Percentiles rank a stretch among this genome's conserved stretches.
phyloP scores from a whole-genome alignment of 2,329 filamentous ascomycete species.

The Coleophoma crateriformis region DNA sequence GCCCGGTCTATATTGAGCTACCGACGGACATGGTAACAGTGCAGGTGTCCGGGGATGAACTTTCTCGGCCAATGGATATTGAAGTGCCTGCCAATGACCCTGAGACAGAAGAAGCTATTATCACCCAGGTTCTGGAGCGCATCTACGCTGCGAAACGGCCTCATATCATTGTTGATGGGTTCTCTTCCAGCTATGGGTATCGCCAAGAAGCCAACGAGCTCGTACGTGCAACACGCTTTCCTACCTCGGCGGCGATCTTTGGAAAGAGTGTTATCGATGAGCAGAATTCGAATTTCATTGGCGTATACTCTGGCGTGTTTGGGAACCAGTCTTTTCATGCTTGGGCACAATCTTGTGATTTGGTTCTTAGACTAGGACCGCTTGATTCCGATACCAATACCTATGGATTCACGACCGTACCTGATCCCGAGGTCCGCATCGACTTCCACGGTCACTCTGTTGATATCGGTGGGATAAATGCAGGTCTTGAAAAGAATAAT shows the following conservation, averaged over 20 bases:
- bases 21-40: slow-evolving; percentile 43
- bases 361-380: slow-evolving; percentile 39
- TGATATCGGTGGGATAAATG: too few species aligned
- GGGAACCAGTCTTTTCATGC: slow-evolving; percentile 4
- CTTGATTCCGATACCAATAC: slow-evolving; percentile 39
- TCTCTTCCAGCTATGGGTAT: slow-evolving; percentile 20
- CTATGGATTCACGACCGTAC: too few species aligned
- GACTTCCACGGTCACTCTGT: too few species aligned
- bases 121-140: slow-evolving; percentile 30
- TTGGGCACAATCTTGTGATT: slow-evolving; percentile 20
- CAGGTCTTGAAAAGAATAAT: too few species aligned
- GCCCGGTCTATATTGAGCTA: slow-evolving; percentile 49
- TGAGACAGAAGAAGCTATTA: slow-evolving; percentile 15
- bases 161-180: slow-evolving; percentile 44
- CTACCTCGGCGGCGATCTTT: slow-evolving; percentile 38
- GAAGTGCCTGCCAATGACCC: slow-evolving; percentile 9
- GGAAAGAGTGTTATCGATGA: slow-evolving; percentile 47
- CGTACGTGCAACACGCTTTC: slow-evolving; percentile 34
- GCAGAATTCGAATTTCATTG: slow-evolving; percentile 36
- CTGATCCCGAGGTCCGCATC: too few species aligned
- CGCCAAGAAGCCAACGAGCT: slow-evolving; percentile 24
- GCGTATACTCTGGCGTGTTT: slow-evolving; percentile 35
- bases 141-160: slow-evolving; percentile 38
- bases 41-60: slow-evolving; percentile 20
- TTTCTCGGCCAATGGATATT: slow-evolving; percentile 13